phyloP scores from a whole-genome alignment of 768 basidiomycete genomes.

The Pisolithus tinctorius region DNA sequence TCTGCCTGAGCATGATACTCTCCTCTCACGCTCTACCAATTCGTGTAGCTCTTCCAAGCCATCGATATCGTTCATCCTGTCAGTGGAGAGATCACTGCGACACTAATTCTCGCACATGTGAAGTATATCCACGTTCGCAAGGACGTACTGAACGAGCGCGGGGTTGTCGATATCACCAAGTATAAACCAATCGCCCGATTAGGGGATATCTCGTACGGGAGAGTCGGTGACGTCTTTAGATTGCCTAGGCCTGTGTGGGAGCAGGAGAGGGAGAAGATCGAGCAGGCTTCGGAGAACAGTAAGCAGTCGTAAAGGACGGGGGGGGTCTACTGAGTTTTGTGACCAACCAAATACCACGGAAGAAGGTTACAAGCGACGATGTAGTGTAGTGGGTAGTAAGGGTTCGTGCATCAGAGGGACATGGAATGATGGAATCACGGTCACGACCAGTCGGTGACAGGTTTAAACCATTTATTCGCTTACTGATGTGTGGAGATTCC shows the following conservation, averaged over 20 bases:
- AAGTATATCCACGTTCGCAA: slow-evolving; percentile 37
- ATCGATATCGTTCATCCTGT: slow-evolving; percentile 26
- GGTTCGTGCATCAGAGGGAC: no score
- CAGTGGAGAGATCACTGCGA: slow-evolving; percentile 18
- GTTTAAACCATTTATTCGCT: no score
- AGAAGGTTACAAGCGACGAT: no score
- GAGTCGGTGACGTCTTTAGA: slow-evolving; percentile 23
- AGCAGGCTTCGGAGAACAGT: no score
- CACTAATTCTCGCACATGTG: slow-evolving; percentile 33
- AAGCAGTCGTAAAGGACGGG: no score
- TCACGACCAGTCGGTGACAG: no score
- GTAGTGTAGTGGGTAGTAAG: no score
- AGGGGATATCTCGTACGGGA: slow-evolving; percentile 34
- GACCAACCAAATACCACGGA: no score
- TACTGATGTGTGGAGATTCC: no score
- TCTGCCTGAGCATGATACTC: not conserved
- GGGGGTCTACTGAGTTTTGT: no score
- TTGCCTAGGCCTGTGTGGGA: slow-evolving; percentile 18
- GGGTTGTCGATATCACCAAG: slow-evolving; percentile 29
- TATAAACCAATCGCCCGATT: slow-evolving; percentile 30
- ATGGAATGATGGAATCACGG: no score
- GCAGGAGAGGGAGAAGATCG: slow-evolving; percentile 1
- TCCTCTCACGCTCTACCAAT: not conserved
- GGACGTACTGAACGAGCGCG: slow-evolving; percentile 30
- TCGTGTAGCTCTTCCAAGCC: slow-evolving; percentile 21